These are phyloP conservation scores for Purpureocillium lavendulum DNA, from an alignment of 2,329 filamentous ascomycete genomes.

Conservation along the genomic window DNA sequence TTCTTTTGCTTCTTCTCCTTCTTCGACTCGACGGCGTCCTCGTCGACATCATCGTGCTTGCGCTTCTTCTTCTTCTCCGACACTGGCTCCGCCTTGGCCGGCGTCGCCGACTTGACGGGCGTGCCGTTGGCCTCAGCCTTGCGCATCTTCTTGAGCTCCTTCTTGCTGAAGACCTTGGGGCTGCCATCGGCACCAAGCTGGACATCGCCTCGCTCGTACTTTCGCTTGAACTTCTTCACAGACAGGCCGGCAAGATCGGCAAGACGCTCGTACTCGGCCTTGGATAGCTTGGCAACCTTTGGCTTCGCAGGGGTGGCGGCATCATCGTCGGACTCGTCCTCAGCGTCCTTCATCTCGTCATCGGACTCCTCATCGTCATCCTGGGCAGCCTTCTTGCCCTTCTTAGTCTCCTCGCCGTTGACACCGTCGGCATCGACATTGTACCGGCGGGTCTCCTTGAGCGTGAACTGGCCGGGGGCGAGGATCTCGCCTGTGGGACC, in stretches of 20 bases:
- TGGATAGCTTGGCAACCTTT: constrained; percentile 38
- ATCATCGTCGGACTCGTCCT: constrained; percentile 26
- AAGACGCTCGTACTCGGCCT: constrained; percentile 47
- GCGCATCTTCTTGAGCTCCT: constrained; percentile 65
- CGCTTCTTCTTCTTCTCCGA: constrained; percentile 56
- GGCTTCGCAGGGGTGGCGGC: constrained; percentile 22
- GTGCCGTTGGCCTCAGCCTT: constrained; percentile 47
- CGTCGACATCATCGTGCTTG: constrained; percentile 59
- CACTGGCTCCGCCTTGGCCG: constrained; percentile 28
- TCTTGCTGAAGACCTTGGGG: constrained; percentile 63
- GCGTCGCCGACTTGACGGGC: constrained; percentile 33
- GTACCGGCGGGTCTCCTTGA: constrained; percentile 92
- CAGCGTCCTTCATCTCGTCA: constrained; percentile 35
- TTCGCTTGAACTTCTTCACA: constrained; percentile 69
- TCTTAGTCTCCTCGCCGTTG: constrained; percentile 45
- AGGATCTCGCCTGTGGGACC: constrained; percentile 61
- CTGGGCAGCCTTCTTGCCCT: constrained; percentile 34
- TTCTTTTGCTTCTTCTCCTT: constrained; percentile 49
- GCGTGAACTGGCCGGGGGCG: constrained; percentile 70
- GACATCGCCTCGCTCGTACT: constrained; percentile 69
- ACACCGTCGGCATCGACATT: constrained; percentile 90
- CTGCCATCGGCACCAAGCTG: constrained; percentile 56
- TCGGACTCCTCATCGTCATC: constrained; percentile 31
- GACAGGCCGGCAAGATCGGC: constrained; percentile 62
- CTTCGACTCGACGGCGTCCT: constrained; percentile 52